A percentile compares a stretch with the other conserved stretches of the same genome.
Evolutionary conservation across 176 grass and related monocot species (phyloP).

Genomic region (Oryza glumipatula): DNA sequence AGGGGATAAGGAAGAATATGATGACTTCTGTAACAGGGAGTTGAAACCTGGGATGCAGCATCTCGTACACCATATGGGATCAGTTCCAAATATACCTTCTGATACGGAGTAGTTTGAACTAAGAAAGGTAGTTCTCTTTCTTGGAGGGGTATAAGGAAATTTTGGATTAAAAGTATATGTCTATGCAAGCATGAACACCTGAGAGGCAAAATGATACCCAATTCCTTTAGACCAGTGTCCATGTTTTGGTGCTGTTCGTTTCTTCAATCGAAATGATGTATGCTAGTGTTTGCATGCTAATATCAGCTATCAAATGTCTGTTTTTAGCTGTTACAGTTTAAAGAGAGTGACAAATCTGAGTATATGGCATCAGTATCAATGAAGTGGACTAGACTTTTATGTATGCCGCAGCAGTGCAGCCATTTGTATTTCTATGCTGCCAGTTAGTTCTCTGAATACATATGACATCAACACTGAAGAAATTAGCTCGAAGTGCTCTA

Average conservation of each 20-base stretch:
- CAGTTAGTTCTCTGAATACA: not conserved
- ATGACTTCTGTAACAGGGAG: slow-evolving; percentile 84
- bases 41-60: slow-evolving; percentile 90
- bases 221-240: slow-evolving; percentile 22
- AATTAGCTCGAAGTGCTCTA: not conserved
- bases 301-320: slow-evolving; percentile 22
- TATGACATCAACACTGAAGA: not conserved
- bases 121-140: slow-evolving; percentile 48
- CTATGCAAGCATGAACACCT: slow-evolving; percentile 30
- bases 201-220: slow-evolving; percentile 25
- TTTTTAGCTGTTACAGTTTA: slow-evolving; percentile 26
- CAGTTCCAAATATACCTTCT: slow-evolving; percentile 51
- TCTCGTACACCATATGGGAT: slow-evolving; percentile 57
- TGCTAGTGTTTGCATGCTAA: slow-evolving; percentile 2
- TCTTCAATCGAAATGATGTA: slow-evolving; percentile 20
- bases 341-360: not conserved
- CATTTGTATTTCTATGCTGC: not conserved
- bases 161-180: slow-evolving; percentile 31
- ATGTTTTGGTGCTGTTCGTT: slow-evolving; percentile 15
- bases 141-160: slow-evolving; percentile 33
- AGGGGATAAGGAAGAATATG: slow-evolving; percentile 81
- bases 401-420: not conserved
- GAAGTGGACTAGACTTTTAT: not conserved
- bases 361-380: not conserved
- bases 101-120: slow-evolving; percentile 57